Evolutionary conservation across 2,329 filamentous ascomycete genomes (phyloP).

Genomic region (Paecilomyces sp.): DNA sequence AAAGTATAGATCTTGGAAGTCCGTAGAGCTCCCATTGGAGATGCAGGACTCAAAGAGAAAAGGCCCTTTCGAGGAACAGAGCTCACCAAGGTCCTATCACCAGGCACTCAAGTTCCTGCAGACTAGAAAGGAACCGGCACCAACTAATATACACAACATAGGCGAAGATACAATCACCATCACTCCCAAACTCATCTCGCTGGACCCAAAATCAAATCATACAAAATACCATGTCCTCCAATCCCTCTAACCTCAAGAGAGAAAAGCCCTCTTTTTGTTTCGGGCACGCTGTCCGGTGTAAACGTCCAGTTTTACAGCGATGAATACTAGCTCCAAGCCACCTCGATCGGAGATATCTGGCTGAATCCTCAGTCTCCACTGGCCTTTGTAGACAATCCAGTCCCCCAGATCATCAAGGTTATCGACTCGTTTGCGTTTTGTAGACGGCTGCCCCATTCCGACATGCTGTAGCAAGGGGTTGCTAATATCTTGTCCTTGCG

Average conservation of each 20-base stretch:
- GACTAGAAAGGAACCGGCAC: neutral
- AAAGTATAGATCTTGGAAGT: too few species aligned
- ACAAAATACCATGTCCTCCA: neutral
- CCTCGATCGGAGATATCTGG: conserved; percentile 27
- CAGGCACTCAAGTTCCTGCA: neutral
- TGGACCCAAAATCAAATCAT: neutral
- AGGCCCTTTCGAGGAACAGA: neutral
- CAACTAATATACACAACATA: neutral
- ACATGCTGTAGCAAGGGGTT: conserved; percentile 1
- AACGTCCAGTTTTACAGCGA: conserved; percentile 70
- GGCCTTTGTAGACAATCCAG: conserved; percentile 63
- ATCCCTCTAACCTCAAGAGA: conserved; percentile 30
- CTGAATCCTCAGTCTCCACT: conserved; percentile 66
- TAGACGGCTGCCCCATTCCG: conserved; percentile 10
- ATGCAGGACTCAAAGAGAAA: too few species aligned
- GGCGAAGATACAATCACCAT: neutral
- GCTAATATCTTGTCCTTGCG: conserved; percentile 2
- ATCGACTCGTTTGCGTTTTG: conserved; percentile 39
- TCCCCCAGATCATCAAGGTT: conserved; percentile 11
- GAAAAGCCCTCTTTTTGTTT: conserved; percentile 60
- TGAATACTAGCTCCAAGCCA: conserved; percentile 62
- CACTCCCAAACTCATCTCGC: neutral
- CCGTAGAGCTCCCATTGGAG: too few species aligned
- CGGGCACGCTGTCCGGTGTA: conserved; percentile 58
- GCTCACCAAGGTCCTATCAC: too few species aligned